Percentiles rank a stretch among this genome's conserved stretches.
Evolutionary conservation across 306 rosid species (phyloP).

Genomic region (Prunus mongolica): DNA sequence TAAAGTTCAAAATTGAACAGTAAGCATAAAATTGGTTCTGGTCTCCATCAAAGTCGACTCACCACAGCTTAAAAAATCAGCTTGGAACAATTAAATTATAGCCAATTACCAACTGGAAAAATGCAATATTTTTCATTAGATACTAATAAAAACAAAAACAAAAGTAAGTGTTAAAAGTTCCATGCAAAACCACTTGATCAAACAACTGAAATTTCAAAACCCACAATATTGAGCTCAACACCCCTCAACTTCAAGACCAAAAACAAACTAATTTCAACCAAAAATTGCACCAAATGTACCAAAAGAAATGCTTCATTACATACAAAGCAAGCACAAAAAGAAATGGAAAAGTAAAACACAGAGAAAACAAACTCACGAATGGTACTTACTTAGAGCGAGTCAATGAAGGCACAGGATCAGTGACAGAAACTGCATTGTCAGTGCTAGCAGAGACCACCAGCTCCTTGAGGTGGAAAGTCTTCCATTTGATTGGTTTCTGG

Average conservation of each 20-base stretch:
- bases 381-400: slow-evolving; percentile 27
- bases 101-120: neutral
- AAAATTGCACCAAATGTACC: neutral
- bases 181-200: slow-evolving; percentile 4
- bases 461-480: slow-evolving; percentile 16
- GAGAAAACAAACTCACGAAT: neutral
- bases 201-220: neutral
- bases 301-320: neutral
- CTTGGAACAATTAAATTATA: neutral
- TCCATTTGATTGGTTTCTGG: slow-evolving; percentile 13
- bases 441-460: slow-evolving; percentile 24
- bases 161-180: slow-evolving; percentile 11
- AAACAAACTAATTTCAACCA: neutral
- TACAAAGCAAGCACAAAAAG: neutral
- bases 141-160: neutral
- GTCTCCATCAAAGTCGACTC: slow-evolving; percentile 1
- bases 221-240: neutral
- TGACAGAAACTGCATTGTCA: slow-evolving; percentile 27
- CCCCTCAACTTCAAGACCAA: neutral
- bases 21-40: neutral
- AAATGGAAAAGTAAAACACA: neutral
- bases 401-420: slow-evolving; percentile 20
- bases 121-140: neutral
- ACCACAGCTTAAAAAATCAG: neutral
- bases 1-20: neutral